These are phyloP conservation scores for Knoxia roxburghii DNA, from an alignment of 257 asterid genomes.

Conservation along the genomic window DNA sequence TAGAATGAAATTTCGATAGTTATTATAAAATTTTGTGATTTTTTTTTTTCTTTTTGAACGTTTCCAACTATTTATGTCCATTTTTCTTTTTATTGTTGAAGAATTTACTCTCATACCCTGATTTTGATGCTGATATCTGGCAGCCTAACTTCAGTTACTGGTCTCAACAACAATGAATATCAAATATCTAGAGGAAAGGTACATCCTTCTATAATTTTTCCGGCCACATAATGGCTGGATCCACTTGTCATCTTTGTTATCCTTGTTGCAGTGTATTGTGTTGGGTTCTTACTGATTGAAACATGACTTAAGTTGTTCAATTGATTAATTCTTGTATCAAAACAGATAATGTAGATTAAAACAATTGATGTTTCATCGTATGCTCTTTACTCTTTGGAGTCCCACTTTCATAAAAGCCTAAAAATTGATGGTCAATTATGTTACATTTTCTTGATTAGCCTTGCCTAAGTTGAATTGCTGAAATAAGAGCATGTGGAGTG, in stretches of 20 bases:
- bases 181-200: slow-evolving; percentile 95
- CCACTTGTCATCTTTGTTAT: not conserved
- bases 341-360: not conserved
- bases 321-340: not conserved
- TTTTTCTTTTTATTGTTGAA: not conserved
- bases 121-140: slow-evolving; percentile 24
- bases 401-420: not conserved
- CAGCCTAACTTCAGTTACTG: slow-evolving; percentile 84
- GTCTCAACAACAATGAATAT: slow-evolving; percentile 95
- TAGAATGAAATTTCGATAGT: not conserved
- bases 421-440: not conserved
- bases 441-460: not conserved
- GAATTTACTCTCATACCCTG: slow-evolving; percentile 5
- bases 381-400: not conserved
- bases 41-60: not conserved
- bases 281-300: not conserved
- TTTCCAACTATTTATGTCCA: not conserved
- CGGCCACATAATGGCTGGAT: not conserved
- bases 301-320: not conserved
- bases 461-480: not conserved
- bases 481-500: not conserved
- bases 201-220: slow-evolving; percentile 15
- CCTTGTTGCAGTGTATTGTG: not conserved
- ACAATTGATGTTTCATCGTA: too few species aligned
- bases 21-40: not conserved